These are phyloP conservation scores for Kwoniella pini DNA, from an alignment of 768 basidiomycete species.

Conservation along the genomic window DNA sequence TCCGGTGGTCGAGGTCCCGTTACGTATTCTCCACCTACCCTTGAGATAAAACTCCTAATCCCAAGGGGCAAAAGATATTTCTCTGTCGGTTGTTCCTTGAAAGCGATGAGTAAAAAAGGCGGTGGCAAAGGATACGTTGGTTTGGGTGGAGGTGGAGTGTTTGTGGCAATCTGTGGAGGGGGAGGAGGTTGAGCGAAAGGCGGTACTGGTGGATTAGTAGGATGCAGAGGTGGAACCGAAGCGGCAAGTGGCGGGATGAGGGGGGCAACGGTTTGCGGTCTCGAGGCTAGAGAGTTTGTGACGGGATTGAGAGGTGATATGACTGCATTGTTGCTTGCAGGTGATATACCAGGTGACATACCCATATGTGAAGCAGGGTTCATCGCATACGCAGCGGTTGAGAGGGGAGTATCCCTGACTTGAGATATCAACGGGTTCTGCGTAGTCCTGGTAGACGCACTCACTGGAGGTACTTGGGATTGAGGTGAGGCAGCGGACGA, in stretches of 20 bases:
- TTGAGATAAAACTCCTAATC: conserved; percentile 29
- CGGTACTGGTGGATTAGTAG: not conserved
- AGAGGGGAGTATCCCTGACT: too few relatives aligned
- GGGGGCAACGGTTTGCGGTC: too few relatives aligned
- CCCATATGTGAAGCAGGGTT: too few relatives aligned
- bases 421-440: too few relatives aligned
- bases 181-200: conserved; percentile 2
- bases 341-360: too few relatives aligned
- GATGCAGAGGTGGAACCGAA: not conserved
- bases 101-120: conserved; percentile 42
- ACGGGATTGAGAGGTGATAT: too few relatives aligned
- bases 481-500: too few relatives aligned
- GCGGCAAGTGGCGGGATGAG: not conserved
- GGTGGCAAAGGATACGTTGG: conserved; percentile 36
- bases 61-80: conserved; percentile 45
- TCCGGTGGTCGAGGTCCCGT: conserved; percentile 24
- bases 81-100: conserved; percentile 44
- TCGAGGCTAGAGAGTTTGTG: too few relatives aligned
- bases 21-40: conserved; percentile 39
- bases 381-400: too few relatives aligned
- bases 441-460: too few relatives aligned
- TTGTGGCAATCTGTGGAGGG: not conserved
- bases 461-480: too few relatives aligned
- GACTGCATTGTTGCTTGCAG: too few relatives aligned
- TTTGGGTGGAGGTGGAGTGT: conserved; percentile 26